These are phyloP conservation scores for Paramarasmius palmivorus DNA, from an alignment of 1,284 basidiomycete genomes.

Conservation along the genomic window DNA sequence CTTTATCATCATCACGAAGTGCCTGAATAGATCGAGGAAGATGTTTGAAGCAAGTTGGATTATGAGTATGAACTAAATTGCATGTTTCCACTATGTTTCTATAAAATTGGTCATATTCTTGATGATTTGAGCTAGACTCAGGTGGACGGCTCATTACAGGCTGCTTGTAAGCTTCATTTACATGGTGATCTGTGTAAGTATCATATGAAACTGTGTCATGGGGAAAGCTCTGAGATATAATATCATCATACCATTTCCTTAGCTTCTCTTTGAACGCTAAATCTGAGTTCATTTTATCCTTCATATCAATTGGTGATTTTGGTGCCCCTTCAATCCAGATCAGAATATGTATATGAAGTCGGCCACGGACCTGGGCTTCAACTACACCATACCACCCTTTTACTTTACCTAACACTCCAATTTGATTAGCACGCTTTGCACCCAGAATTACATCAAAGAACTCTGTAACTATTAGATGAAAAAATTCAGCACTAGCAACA, in stretches of 20 bases:
- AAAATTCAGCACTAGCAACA: constrained; percentile 17
- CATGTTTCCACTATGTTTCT: constrained; percentile 13
- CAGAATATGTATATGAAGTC: constrained; percentile 1
- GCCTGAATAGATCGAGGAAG: not conserved
- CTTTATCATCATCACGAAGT: constrained; percentile 5
- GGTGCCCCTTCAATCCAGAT: not conserved
- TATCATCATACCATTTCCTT: not conserved
- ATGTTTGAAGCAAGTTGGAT: constrained; percentile 17
- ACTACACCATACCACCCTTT: constrained; percentile 7
- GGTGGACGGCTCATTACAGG: constrained; percentile 11
- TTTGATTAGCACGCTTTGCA: not conserved
- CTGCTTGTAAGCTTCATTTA: not conserved
- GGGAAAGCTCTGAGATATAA: not conserved
- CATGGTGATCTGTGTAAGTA: not conserved
- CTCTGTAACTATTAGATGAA: constrained; percentile 12
- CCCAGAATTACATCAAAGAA: constrained; percentile 14
- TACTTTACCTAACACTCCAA: constrained; percentile 15
- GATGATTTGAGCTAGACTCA: not conserved
- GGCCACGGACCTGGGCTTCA: constrained; percentile 3
- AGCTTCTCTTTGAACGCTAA: not conserved
- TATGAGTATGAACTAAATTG: constrained; percentile 14
- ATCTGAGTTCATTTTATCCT: not conserved
- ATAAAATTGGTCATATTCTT: constrained; percentile 13
- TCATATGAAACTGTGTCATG: not conserved
- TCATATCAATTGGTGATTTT: not conserved